Evolutionary conservation across 1,139 yeast species (phyloP), one percentile per base, ranked within the genome.

Genomic region (Zygosaccharomyces pseudobailii): DNA sequence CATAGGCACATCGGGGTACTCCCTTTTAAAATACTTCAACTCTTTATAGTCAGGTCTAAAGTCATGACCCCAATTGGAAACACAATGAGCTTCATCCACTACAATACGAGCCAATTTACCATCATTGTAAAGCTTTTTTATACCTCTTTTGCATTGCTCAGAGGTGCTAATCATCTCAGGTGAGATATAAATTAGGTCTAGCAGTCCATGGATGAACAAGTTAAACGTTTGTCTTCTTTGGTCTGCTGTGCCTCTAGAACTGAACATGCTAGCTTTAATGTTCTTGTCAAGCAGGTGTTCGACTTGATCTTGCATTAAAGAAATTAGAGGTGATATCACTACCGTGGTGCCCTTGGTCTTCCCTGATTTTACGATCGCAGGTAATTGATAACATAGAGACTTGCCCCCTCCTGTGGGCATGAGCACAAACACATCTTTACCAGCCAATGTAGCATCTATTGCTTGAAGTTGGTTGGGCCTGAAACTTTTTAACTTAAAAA

Each of bases 361-460:
- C 0, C 96, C 97, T 0, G 83, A 72, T 42, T 75, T 73, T 1
- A 92, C 81, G 42, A 92, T 71, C 0, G 98, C 97, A 0, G 99
- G 98, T 19, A 94, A 71, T 66, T 94, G 99, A 66, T 90, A 94
- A 63, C 99, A 94, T 36, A 94, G 71, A 0, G 97, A 90, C 65
- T 94, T 94, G 43, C 99, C 99, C 43, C 98, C 98, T 38, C 99
- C 99, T 0, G 99, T 94, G 0, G 99, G 99, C 97, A 94, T 92
- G 55, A 94, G 72, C 2, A 94, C 97, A 70, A 94, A 88, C 0
- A 87, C 96, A 65, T 94, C 98, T 42, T 77, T 76, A 1, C 96
- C 96, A 10, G 75, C 67, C 31, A 94, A 70, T 0, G 96, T 84
- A 0, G 96, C 83, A 56, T 84, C 80, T 9, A 94, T 77, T 0